These are phyloP conservation scores for Lippia alba DNA, from an alignment of 305 asterid species.

Conservation along the genomic window DNA sequence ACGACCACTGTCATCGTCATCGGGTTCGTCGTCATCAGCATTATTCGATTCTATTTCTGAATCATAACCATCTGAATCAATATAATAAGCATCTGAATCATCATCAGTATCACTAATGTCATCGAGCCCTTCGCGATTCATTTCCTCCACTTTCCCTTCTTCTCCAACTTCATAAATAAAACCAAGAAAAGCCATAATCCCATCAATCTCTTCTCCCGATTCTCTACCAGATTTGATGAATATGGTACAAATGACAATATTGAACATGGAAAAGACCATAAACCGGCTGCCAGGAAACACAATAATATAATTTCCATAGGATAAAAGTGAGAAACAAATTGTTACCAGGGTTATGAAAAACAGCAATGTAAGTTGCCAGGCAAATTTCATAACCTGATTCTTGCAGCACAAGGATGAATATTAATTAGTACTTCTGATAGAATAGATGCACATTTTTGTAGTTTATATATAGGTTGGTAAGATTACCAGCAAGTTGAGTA, in stretches of 20 bases:
- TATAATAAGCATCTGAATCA: constrained; percentile 14
- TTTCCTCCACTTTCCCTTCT: constrained; percentile 4
- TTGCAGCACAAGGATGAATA: background rate
- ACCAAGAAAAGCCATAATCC: constrained; percentile 24
- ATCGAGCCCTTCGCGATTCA: background rate
- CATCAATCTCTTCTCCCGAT: constrained; percentile 31
- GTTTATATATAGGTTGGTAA: constrained; percentile 11
- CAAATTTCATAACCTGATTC: constrained; percentile 35
- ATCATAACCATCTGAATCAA: constrained; percentile 33
- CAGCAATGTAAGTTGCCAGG: constrained; percentile 30
- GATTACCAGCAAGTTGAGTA: background rate
- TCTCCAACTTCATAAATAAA: constrained; percentile 5
- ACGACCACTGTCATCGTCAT: background rate
- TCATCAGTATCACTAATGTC: background rate
- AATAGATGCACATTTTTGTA: background rate
- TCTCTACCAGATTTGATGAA: constrained; percentile 19
- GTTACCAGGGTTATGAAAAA: constrained; percentile 25
- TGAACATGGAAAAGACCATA: constrained; percentile 34
- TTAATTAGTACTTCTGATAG: background rate
- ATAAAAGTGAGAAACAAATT: constrained; percentile 27
- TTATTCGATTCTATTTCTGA: constrained; percentile 30
- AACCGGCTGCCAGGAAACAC: constrained; percentile 15
- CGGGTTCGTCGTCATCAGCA: constrained; percentile 18
- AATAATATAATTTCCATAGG: background rate
- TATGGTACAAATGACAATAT: constrained; percentile 31